Evolutionary conservation across 2,329 filamentous ascomycete species (phyloP).

Genomic region (Fusarium cyanostomum): DNA sequence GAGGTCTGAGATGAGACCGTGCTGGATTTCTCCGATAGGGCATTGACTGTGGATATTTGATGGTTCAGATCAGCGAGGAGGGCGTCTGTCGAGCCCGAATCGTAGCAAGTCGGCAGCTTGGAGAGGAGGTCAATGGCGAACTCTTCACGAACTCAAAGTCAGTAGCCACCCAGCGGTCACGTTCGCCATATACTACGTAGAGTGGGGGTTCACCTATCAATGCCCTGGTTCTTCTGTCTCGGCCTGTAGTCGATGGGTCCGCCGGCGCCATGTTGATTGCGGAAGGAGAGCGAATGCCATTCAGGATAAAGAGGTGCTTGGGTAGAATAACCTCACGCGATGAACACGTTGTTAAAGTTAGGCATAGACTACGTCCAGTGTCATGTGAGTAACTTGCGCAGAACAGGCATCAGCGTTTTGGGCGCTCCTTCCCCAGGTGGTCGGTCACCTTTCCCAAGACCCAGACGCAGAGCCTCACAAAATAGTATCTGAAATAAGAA

Average conservation of each 20-base stretch:
- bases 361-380: neutral
- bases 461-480: neutral
- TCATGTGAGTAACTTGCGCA: conserved; percentile 14
- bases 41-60: conserved; percentile 39
- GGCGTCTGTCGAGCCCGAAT: conserved; percentile 54
- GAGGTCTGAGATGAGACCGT: conserved; percentile 6
- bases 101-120: conserved; percentile 28
- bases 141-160: conserved; percentile 29
- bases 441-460: neutral
- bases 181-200: too few species aligned
- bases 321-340: neutral
- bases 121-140: conserved; percentile 43
- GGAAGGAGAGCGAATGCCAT: neutral
- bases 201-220: conserved; percentile 33
- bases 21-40: conserved; percentile 7
- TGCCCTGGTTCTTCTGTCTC: conserved; percentile 37
- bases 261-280: conserved; percentile 33
- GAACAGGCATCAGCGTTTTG: conserved; percentile 4
- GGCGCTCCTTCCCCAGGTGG: conserved; percentile 8
- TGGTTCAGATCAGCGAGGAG: conserved; percentile 46
- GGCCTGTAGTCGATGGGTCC: conserved; percentile 20
- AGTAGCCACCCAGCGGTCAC: neutral
- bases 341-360: neutral
- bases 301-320: neutral
- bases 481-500: neutral